Base-by-base conservation (phyloP, 495 filamentous ascomycete genomes). In the Hypoxylon fragiforme region DNA sequence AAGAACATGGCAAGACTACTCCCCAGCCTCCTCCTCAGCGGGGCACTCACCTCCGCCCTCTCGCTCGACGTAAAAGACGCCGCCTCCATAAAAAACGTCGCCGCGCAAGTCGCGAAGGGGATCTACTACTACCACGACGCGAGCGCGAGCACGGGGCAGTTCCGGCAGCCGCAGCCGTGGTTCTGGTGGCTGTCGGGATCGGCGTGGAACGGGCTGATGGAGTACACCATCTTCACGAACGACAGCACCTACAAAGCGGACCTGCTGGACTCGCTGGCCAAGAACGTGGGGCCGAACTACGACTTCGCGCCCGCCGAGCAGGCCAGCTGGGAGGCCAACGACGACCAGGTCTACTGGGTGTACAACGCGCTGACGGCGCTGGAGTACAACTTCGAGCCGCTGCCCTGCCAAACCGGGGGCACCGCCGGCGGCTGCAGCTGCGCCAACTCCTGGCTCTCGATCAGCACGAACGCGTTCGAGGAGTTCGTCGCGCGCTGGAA, bases 341-440 rank as follows among this genome's bases (percentile, higher is more conserved):
- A 95, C 59, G 90, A 95, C 64, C 90, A 94, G 62, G 85, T 77
- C 0, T 95, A 95, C 66, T 95, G 90, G 90, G 88, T 78, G 32
- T 84, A 92, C 64, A 79, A 86, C 9, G 88, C 83, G 21, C 87
- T 95, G 78, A 80, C 84, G 1, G 90, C 90, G 0, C 86, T 90
- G 3, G 90, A 95, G 64, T 79, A 84, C 47, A 85, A 82, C 45
- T 92, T 85, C 60, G 44, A 54, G 12, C 50, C 62, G 1, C 46
- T 67, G 15, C 65, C 60, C 4, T 57, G 59, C 28, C 36, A 50
- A n/a, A 31, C 19, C 12, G 40, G 36, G 20, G 31, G 84, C 82
- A 0, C 71, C 84, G 46, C 82, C 80, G 1, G 73, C 77, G 19
- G 21, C 42, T n/a, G n/a, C n/a, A 2, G 80, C 78, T 55, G 64